Base-by-base conservation (phyloP, 306 rosid genomes). In the Lagenaria siceraria region DNA sequence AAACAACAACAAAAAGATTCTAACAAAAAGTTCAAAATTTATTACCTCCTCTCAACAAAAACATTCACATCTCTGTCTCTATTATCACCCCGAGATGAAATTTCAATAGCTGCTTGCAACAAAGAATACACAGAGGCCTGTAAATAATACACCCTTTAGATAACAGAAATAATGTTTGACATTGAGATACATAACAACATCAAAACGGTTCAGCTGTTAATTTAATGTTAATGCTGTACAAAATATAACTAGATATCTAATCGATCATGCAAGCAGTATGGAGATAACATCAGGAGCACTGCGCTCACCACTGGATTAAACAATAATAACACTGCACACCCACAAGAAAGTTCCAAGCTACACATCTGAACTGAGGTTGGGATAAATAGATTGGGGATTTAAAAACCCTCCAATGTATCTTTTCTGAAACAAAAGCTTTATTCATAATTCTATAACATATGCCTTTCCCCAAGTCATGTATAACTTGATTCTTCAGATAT, bases 81-180 rank as follows among this genome's bases (percentile, higher is more conserved):
- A 70, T 79, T 85, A 82, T 89, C 92, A 63, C 90, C 88, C 79
- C 75, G 86, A 63, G 92, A 85, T 79, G 97, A 91, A 83, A 96
- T 84, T 82, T 96, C 97, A 51, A 83, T 89, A 52, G 88, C 97
- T 83, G 98, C 99, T 77, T 92, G 96, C 91, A 96, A 73, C 76
- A 96, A 89, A 60, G 96, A 90, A 86, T 86, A 89, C 76, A 88
- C 92, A 71, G 98, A 88, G 79, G 93, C 98, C 99, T 92, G 96
- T 81, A 64, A 88, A 79, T 76, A 82, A 64, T 78, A 74, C 79
- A 61, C 38, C 72, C 74, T 81, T 62, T 73, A 69, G 73, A 52
- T 75, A 64, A 31, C 46, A 22, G 38, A 65, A 48, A 49, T 48
- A 77, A 49, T 77, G 48, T 77, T 63, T 31, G 74, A 64, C 25